These are phyloP conservation scores for Crithidia mellificae DNA, from an alignment of 208 protist species.

Conservation along the genomic window DNA sequence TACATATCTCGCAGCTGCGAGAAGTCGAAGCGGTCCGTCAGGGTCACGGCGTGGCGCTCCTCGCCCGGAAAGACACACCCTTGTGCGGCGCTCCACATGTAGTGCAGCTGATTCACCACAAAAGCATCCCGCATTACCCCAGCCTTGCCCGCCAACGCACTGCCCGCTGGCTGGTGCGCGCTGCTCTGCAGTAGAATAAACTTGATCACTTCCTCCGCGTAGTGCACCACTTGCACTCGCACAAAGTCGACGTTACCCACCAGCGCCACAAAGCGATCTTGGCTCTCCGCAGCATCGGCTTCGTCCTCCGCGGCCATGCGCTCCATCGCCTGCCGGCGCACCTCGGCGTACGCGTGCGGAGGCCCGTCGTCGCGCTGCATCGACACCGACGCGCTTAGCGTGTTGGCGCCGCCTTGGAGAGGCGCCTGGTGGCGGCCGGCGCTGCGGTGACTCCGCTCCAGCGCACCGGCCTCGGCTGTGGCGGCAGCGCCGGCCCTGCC, in stretches of 20 bases:
- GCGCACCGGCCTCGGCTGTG: not conserved
- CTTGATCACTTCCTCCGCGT: slow-evolving; percentile 44
- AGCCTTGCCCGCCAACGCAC: slow-evolving; percentile 1
- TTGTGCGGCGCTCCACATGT: slow-evolving; percentile 31
- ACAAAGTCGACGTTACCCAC: slow-evolving; percentile 70
- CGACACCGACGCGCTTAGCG: not conserved
- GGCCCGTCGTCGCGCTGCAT: not conserved
- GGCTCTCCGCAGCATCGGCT: slow-evolving; percentile 59
- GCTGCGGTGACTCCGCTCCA: slow-evolving; percentile 1
- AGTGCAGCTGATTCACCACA: slow-evolving; percentile 29
- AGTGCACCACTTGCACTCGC: slow-evolving; percentile 63
- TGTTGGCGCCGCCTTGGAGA: no score
- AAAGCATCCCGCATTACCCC: slow-evolving; percentile 30
- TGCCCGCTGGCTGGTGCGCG: slow-evolving; percentile 15
- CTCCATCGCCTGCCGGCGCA: slow-evolving; percentile 50
- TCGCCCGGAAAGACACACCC: slow-evolving; percentile 21
- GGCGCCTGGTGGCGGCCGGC: no score
- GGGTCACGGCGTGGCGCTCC: slow-evolving; percentile 22
- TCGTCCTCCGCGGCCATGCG: slow-evolving; percentile 61
- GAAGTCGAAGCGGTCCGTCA: slow-evolving; percentile 41
- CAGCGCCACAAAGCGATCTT: slow-evolving; percentile 60
- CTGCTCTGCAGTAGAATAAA: slow-evolving; percentile 27
- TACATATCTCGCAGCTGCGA: slow-evolving; percentile 44
- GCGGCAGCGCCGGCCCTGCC: not conserved
- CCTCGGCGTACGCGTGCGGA: slow-evolving; percentile 21